These are phyloP conservation scores for Phytophthora palmivora DNA, from an alignment of 352 stramenopile genomes.

Conservation along the genomic window DNA sequence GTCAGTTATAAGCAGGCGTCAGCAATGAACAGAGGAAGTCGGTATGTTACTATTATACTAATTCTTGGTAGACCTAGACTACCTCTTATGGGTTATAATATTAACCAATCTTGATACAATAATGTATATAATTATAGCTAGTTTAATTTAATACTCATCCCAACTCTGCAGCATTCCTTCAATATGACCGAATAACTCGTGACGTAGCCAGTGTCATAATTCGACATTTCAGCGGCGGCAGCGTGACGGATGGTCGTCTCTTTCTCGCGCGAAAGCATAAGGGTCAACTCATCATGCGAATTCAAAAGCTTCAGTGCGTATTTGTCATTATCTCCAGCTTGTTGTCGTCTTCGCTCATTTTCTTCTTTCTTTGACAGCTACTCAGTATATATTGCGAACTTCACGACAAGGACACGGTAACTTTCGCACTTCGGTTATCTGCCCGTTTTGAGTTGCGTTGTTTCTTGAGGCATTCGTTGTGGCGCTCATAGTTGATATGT, in stretches of 20 bases:
- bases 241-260: background rate
- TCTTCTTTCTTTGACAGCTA: background rate
- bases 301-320: constrained; percentile 3
- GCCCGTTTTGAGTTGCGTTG: background rate
- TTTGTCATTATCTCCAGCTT: constrained; percentile 3
- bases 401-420: background rate
- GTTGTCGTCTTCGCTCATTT: constrained; percentile 5
- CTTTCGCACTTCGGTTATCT: constrained; percentile 3
- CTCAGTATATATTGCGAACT: background rate
- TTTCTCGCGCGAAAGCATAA: background rate
- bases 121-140: too few species aligned
- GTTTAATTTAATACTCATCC: too few species aligned
- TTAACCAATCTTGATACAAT: too few species aligned
- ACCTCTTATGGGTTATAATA: too few species aligned
- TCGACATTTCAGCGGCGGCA: background rate
- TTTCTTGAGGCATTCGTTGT: constrained; percentile 1
- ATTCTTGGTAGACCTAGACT: too few species aligned
- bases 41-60: too few species aligned
- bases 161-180: too few species aligned
- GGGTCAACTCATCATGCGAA: background rate
- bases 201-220: constrained; percentile 5
- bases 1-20: too few species aligned
- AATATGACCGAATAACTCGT: too few species aligned
- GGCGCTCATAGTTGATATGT: constrained; percentile 1
- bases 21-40: too few species aligned